Base-by-base conservation (phyloP, 192 early-diverging fungal genomes). In the Coemansia sp. region DNA sequence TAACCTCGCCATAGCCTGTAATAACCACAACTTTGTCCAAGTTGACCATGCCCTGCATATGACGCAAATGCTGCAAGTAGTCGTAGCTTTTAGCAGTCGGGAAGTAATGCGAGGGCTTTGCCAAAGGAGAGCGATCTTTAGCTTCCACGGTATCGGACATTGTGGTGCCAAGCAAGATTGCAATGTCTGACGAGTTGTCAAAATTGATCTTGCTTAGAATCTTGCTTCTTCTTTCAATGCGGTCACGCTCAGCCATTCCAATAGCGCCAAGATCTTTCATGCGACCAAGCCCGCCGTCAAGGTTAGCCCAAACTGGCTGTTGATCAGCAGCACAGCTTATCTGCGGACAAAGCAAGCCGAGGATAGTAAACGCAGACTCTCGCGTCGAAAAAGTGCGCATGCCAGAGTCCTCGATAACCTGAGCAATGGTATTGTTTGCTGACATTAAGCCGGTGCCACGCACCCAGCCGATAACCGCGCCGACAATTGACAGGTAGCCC, bases 391-490 rank as follows among this genome's bases (percentile, higher is more conserved):
- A 97, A 23, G 95, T 95, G 55, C 92, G 87, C 8, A 90, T 86
- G 51, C 94, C 94, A 54, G 88, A 82, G 57, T 83, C 82, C 71
- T 97, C 95, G 38, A 96, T 84, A 39, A 88, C 87, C 64, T 91
- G 87, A 10, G 93, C 88, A 55, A 94, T 83, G 38, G 91, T 82
- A 75, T 95, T 94, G 83, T 93, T 95, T 48, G 83, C 78, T 29
- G 84, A 87, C 95, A 97, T 96, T 68, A 97, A 78, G 41, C 92
- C 90, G 43, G 95, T 97, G 55, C 95, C 95, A 72, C 95, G 89
- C 57, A 92, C 94, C 95, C 95, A 97, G 27, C 95, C 95, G 72
- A 97, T 95, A 41, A 93, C 90, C 54, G 93, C 89, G 60, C 95
- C 95, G 56, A 88, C 83, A 68, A 97, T 87, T 54, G 91, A 87